phyloP scores from a whole-genome alignment of 1,284 basidiomycete genomes.

The Stereum hirsutum region DNA sequence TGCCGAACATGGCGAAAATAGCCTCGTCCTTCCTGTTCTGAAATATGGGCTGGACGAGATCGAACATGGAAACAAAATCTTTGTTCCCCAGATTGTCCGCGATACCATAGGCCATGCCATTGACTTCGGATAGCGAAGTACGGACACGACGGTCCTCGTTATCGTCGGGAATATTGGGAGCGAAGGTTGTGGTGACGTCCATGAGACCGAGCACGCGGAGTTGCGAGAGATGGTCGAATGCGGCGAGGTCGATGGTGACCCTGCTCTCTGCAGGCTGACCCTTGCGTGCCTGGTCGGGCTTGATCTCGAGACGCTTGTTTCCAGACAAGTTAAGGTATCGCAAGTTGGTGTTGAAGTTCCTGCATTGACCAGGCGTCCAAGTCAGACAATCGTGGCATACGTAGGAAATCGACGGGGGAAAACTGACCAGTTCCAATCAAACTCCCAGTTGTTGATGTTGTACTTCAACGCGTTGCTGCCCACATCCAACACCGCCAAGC shows the following conservation, averaged over 20 bases:
- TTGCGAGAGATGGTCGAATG: slow-evolving; percentile 80
- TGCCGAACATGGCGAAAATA: slow-evolving; percentile 95
- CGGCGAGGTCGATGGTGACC: slow-evolving; percentile 48
- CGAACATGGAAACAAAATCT: slow-evolving; percentile 83
- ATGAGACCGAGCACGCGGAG: slow-evolving; percentile 91
- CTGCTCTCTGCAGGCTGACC: slow-evolving; percentile 16
- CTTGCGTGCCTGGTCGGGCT: slow-evolving; percentile 45
- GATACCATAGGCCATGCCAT: slow-evolving; percentile 94
- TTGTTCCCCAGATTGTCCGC: slow-evolving; percentile 86
- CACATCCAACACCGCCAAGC: slow-evolving; percentile 82
- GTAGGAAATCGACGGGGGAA: slow-evolving; percentile 4
- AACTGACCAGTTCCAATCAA: slow-evolving; percentile 97
- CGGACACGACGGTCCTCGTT: slow-evolving; percentile 87
- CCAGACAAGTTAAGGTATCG: slow-evolving; percentile 87
- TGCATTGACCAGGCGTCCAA: slow-evolving; percentile 20
- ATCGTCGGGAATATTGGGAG: slow-evolving; percentile 81
- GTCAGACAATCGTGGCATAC: slow-evolving; percentile 1
- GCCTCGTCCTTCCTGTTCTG: slow-evolving; percentile 73
- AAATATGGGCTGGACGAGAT: slow-evolving; percentile 89
- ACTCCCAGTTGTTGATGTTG: slow-evolving; percentile 98
- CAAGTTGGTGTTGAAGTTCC: slow-evolving; percentile 95
- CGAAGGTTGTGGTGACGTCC: slow-evolving; percentile 90
- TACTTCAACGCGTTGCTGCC: slow-evolving; percentile 95
- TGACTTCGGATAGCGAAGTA: slow-evolving; percentile 86
- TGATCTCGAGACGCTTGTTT: slow-evolving; percentile 85